A percentile compares a stretch with the other conserved stretches of the same genome.
Conservation (phyloP, 495 filamentous ascomycete species). For the Letharia lupina region DNA sequence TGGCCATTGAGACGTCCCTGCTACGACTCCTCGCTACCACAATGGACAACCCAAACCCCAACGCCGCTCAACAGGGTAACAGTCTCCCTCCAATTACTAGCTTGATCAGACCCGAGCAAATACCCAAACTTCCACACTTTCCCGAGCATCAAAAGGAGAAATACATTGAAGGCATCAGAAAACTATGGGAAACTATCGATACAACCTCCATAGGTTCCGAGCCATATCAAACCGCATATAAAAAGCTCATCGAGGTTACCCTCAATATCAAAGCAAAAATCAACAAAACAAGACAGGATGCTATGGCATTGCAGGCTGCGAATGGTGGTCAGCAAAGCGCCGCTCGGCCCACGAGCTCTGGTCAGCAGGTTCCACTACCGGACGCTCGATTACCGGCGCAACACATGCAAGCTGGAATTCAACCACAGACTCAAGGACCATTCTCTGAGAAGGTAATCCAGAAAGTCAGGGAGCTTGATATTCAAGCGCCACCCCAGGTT, state of each 20-base stretch:
- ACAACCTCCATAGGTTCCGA: constrained; percentile 43
- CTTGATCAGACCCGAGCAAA: constrained; percentile 45
- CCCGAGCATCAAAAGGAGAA: constrained; percentile 54
- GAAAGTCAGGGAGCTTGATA: constrained; percentile 39
- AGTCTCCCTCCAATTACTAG: constrained; percentile 6
- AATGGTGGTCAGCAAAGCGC: constrained; percentile 26
- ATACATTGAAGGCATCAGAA: constrained; percentile 55
- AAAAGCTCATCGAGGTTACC: constrained; percentile 57
- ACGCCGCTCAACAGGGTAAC: constrained; percentile 1
- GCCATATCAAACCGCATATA: constrained; percentile 54
- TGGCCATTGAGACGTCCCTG: neutral
- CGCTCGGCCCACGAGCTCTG: constrained; percentile 19
- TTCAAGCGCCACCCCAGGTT: constrained; percentile 42
- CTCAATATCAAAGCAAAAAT: constrained; percentile 17
- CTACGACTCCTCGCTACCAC: neutral
- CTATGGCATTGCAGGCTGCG: constrained; percentile 1
- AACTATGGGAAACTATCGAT: constrained; percentile 54
- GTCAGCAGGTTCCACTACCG: constrained; percentile 11
- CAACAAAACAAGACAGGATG: constrained; percentile 19
- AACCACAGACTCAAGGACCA: constrained; percentile 12
- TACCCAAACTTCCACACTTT: constrained; percentile 43
- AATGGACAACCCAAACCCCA: constrained; percentile 6
- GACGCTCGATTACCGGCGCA: constrained; percentile 11
- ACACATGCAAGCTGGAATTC: constrained; percentile 7
- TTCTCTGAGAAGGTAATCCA: constrained; percentile 22